These are phyloP conservation scores for Berkeleyomyces basicola DNA, from an alignment of 2,329 filamentous ascomycete genomes.

Conservation along the genomic window DNA sequence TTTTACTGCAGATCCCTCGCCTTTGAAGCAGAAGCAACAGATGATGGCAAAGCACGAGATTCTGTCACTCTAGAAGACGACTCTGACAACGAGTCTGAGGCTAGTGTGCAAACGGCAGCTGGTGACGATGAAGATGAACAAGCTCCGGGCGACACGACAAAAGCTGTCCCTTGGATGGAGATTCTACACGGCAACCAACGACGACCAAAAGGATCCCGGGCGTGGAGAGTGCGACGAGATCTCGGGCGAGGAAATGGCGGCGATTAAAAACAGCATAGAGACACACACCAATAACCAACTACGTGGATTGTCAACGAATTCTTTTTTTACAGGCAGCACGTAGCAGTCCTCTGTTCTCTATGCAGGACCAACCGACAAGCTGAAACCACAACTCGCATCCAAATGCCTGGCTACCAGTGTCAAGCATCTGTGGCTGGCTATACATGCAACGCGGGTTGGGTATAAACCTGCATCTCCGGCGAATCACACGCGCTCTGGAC, in stretches of 20 bases:
- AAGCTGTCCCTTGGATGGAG: slow-evolving; percentile 41
- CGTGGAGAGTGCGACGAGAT: slow-evolving; percentile 49
- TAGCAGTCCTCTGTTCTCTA: too few relatives aligned
- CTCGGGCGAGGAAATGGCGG: slow-evolving; percentile 28
- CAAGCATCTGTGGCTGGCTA: not conserved
- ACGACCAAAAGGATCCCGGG: slow-evolving; percentile 39
- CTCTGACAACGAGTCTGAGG: slow-evolving; percentile 19
- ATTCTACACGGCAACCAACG: slow-evolving; percentile 37
- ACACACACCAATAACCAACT: too few relatives aligned
- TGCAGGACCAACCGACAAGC: too few relatives aligned
- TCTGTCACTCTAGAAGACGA: slow-evolving; percentile 16
- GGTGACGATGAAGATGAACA: slow-evolving; percentile 13
- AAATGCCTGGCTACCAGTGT: too few relatives aligned
- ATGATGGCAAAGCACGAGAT: slow-evolving; percentile 14
- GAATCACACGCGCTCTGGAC: not conserved
- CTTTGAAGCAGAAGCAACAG: slow-evolving; percentile 5
- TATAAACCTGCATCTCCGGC: not conserved
- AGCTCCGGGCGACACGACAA: slow-evolving; percentile 15
- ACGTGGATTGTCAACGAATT: too few relatives aligned
- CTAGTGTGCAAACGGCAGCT: slow-evolving; percentile 21
- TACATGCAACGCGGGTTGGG: not conserved
- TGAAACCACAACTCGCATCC: too few relatives aligned
- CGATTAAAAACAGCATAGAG: not conserved
- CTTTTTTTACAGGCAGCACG: too few relatives aligned
- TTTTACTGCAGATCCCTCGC: slow-evolving; percentile 26